phyloP scores from a whole-genome alignment of 345 rosid genomes.

The Sisymbrium altissimum region DNA sequence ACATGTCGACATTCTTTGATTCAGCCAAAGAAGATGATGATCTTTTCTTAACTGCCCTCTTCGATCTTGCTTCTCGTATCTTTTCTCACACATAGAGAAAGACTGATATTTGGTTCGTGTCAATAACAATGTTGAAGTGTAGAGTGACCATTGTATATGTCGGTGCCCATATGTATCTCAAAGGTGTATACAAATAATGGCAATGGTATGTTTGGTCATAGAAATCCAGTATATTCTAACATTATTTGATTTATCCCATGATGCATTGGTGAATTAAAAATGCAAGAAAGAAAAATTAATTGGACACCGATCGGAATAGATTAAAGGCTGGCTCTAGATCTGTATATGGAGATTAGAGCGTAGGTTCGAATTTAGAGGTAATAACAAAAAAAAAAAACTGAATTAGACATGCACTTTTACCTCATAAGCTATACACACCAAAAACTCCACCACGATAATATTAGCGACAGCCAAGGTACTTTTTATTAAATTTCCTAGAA shows the following conservation, averaged over 20 bases:
- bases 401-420: neutral
- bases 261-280: neutral
- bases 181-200: constrained; percentile 49
- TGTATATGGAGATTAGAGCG: no score
- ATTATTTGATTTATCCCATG: neutral
- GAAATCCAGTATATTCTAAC: neutral
- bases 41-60: constrained; percentile 8
- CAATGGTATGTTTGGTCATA: neutral
- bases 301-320: neutral
- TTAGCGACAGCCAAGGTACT: neutral
- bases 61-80: neutral
- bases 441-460: neutral
- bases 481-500: neutral
- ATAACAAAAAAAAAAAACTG: no score
- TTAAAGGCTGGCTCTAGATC: no score
- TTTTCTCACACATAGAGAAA: neutral
- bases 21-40: constrained; percentile 9
- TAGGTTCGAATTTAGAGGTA: no score
- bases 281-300: constrained; percentile 4
- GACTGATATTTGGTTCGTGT: neutral
- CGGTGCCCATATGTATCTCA: constrained; percentile 98
- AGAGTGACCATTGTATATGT: constrained; percentile 94
- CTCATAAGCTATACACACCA: neutral
- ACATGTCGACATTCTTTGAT: constrained; percentile 2
- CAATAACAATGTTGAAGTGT: neutral